Base-by-base conservation (phyloP, 345 rosid genomes). In the Rhodamnia rubescens region DNA sequence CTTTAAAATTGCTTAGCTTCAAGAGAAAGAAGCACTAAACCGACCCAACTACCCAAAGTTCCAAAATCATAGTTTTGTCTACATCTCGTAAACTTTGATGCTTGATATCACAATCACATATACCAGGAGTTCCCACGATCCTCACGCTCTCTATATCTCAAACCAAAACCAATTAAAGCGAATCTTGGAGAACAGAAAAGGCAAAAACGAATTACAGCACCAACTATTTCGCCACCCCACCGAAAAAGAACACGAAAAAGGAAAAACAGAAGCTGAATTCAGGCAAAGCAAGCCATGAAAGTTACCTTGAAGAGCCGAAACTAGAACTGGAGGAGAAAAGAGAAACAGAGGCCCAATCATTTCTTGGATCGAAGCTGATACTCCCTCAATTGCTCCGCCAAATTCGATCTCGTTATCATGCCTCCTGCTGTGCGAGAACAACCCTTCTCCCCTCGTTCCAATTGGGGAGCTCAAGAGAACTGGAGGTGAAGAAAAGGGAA, bases 261-360 rank as follows among this genome's bases (percentile, higher is more conserved):
- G 0, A 14, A 29, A 14, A 64, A 29, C 47, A 42, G 42, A 69
- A 69, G 47, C 80, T 69, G 80, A 69, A 69, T 36, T 36, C 24
- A 18, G 47, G 47, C 47, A 69, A 69, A 69, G 80, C 80, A 36
- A 69, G 42, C 75, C 75, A 36, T 8, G 47, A 36, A 32, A 69
- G 47, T 69, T 88, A 97, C 98, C 99, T 97, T 13, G 99, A 94
- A 18, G 94, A 91, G 14, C 93, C 83, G 84, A 95, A 81, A 89
- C 90, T 93, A n/a, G 98, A 92, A 44, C 95, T 91, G 86, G 98
- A 96, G 57, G 96, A 94, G 92, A 97, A 97, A 91, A 97, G 93
- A 29, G 99, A 96, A 86, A 97, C 92, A 74, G 98, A 95, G n/a
- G 98, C 97, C 99, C 98, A 97, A 85, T 97, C 99, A 86, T 96